Evolutionary conservation across 805 yeast species (phyloP), one percentile per base, ranked within the genome.

Genomic region (Pichia cephalocereana): DNA sequence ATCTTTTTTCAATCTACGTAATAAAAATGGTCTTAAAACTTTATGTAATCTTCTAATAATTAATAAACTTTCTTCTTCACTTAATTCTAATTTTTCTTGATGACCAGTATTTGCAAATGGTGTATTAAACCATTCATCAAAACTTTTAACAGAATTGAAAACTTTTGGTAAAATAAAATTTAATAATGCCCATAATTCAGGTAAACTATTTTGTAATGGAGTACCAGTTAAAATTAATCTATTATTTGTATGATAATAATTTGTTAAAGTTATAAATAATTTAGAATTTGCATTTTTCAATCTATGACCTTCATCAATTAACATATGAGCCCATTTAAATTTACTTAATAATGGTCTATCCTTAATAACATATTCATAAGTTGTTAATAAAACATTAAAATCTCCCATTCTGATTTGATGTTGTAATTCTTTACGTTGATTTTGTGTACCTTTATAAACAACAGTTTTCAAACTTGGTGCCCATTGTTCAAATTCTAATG

Each of bases 281-380:
- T 85, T 86, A 3, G 91, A 83, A 49, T 77, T 77, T 2, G 89
- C 72, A 60, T 86, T 86, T 62, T 86, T 86, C 89, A 86, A 82
- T 68, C 95, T 74, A 65, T 86, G 95, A 65, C 95, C 95, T 72
- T 86, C 95, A 71, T 86, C 95, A 55, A 86, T 86, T 54, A 86
- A 84, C 91, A 86, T 86, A 63, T 86, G 91, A 40, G 84, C 83
- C 81, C 90, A 86, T 53, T 76, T 76, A 55, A 82, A 77, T 58
- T 82, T 83, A 30, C 81, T 67, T 57, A 86, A 68, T 19, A 86
- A 59, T 6, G 89, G 82, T 53, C 87, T 76, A 60, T 86, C 95
- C 58, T 83, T 76, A 54, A 86, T 83, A 54, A 86, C 79, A 59
- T 86, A 86, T 66, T 86, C 95, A 60, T 80, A 86, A 5, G 95